A percentile compares a stretch with the other conserved stretches of the same genome.
phyloP scores from a whole-genome alignment of 345 rosid genomes.

The Dimocarpus longan region DNA sequence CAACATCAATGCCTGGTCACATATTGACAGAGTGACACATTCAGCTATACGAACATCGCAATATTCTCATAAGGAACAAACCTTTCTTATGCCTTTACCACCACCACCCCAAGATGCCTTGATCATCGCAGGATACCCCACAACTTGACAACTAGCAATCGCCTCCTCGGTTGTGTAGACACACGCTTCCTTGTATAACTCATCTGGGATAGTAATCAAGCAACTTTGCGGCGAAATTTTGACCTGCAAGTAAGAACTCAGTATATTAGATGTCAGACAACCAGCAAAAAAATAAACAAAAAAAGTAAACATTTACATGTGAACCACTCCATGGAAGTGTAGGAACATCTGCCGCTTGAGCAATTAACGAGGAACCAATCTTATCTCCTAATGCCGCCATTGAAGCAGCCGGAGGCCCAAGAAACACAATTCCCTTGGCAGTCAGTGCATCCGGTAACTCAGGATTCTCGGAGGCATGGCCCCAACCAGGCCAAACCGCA shows the following conservation, averaged over 20 bases:
- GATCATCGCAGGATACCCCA: constrained; percentile 99
- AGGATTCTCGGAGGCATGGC: constrained; percentile 99
- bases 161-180: constrained; percentile 98
- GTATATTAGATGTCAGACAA: constrained; percentile 25
- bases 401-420: constrained; percentile 88
- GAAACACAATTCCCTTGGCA: constrained; percentile 89
- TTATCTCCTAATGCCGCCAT: constrained; percentile 99
- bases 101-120: constrained; percentile 99
- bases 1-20: background rate
- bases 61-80: constrained; percentile 31
- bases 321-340: constrained; percentile 99
- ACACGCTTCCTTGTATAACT: constrained; percentile 89
- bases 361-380: constrained; percentile 98
- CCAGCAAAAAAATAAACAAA: background rate
- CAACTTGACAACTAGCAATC: constrained; percentile 93
- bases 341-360: constrained; percentile 99
- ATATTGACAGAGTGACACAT: background rate
- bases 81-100: constrained; percentile 99
- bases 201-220: constrained; percentile 86
- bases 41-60: constrained; percentile 5
- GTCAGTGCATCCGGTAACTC: constrained; percentile 88
- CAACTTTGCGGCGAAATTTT: constrained; percentile 74
- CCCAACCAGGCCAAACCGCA: constrained; percentile 99
- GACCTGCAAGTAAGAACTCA: constrained; percentile 55
- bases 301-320: constrained; percentile 52